Base-by-base conservation (phyloP, 371 early-diverging fungal genomes). In the Rhizopus arrhizus region DNA sequence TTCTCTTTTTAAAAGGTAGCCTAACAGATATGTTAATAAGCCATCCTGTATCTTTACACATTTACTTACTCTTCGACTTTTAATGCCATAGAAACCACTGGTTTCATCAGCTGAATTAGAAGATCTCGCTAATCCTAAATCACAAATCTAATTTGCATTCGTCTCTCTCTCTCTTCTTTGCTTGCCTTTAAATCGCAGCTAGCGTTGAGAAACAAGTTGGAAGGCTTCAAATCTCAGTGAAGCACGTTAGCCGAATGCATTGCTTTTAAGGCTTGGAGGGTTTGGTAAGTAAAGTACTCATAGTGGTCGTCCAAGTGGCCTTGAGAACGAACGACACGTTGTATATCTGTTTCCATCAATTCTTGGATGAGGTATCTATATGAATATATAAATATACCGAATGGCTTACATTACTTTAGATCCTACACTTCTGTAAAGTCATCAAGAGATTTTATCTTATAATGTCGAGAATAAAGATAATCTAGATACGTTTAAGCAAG, bases 321-420 rank as follows among this genome's bases (percentile, higher is more conserved):
- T 83, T 98, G 98, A n/a, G 96, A 95, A 57, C 93, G 89, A 76
- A 99, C 97, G 56, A 99, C 97, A 64, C 97, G 93, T 74, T 98
- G 98, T 81, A 99, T 86, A 74, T 99, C 96, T 28, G 99, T 97
- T 75, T 98, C 99, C 98, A 99, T 98, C 41, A 99, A 74, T 75
- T 94, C 96, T 62, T 87, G 87, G 43, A 87, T 84, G 58, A 87
- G 72, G 59, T 87, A 85, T 0, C 84, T 84, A 59, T 42, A n/a
- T 15, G 33, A 3, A 38, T 12, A 31, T 41, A 1, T 32, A 11
- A 1, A 2, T 40, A 40, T 28, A n/a, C 9, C 34, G 46, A 12
- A 45, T 45, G 13, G 12, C 0, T 16, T 43, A 35, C 11, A 40
- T 12, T 40, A 7, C 12, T 7, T 40, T 10, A 10, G 40, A 40